Base-by-base conservation (phyloP, 192 early-diverging fungal genomes). In the Coemansia sp. region DNA sequence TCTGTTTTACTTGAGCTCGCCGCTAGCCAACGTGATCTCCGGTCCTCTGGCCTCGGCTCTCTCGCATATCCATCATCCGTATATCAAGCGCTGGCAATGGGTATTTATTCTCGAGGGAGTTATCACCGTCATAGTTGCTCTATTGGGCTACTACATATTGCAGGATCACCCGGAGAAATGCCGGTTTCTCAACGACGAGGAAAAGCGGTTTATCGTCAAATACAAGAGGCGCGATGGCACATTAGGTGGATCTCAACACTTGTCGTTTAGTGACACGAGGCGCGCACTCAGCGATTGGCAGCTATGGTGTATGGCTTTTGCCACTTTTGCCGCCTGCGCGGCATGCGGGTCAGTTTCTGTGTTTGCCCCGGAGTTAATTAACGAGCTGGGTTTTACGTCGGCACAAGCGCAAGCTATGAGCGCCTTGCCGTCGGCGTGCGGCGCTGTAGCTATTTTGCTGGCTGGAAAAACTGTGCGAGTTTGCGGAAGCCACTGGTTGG, bases 111-210 rank as follows among this genome's bases (percentile, higher is more conserved):
- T 83, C 64, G 75, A 83, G 40, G 81, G 81, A 36, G 46, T 61
- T 9, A 70, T 78, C 19, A 83, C 81, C 35, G 42, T 83, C 2
- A 44, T 66, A 1, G 75, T 77, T 0, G 69, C 75, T 0, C 19
- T 83, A 2, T 14, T 72, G 7, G 81, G 81, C 1, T 78, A 72
- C 56, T 78, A 54, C 36, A 36, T 83, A 10, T 56, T 78, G 34
- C 72, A 83, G 50, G 81, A 83, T 57, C 76, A 83, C 34, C 81
- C 81, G 1, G 81, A 83, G 61, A 78, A 75, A 31, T 76, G 74
- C 65, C 31, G 41, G 17, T 81, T 81, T 46, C 57, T 81, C 29
- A 70, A n/a, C 34, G 42, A 66, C 40, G 56, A 73, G 5, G 79
- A 81, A 40, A 72, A 70, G 46, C 68, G 68, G 29, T 77, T 81